phyloP scores from a whole-genome alignment of 2,329 filamentous ascomycete species.

The Aspergillus jensenii region DNA sequence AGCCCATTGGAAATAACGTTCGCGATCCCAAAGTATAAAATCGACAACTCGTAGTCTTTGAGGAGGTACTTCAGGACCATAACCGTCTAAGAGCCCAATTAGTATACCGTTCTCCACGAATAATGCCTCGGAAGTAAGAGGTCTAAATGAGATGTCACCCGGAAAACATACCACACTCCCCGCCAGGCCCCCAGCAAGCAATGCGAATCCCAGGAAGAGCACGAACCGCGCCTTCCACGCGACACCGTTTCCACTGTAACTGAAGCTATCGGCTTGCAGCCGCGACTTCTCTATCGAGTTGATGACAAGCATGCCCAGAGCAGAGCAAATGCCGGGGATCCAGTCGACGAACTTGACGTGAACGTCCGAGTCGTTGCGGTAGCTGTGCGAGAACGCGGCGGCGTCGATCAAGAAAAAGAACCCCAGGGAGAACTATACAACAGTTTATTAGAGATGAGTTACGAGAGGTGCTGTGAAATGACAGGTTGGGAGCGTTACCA shows the following conservation, averaged over 20 bases:
- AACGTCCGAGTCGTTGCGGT: slow-evolving; percentile 60
- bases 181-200: slow-evolving; percentile 67
- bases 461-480: neutral
- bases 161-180: slow-evolving; percentile 57
- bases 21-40: slow-evolving; percentile 66
- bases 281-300: slow-evolving; percentile 70
- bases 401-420: slow-evolving; percentile 71
- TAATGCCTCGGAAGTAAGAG: neutral
- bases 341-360: slow-evolving; percentile 71
- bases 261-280: slow-evolving; percentile 63
- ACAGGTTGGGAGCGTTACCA: slow-evolving; percentile 50
- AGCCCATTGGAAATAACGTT: slow-evolving; percentile 65
- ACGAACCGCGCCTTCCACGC: slow-evolving; percentile 71
- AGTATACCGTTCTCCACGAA: slow-evolving; percentile 10
- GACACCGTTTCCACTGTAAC: slow-evolving; percentile 64
- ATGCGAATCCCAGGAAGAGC: slow-evolving; percentile 67
- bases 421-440: slow-evolving; percentile 62
- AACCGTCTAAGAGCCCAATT: slow-evolving; percentile 49
- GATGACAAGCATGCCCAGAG: slow-evolving; percentile 70
- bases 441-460: neutral
- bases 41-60: slow-evolving; percentile 58
- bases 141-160: neutral
- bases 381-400: slow-evolving; percentile 62
- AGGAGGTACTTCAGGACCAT: slow-evolving; percentile 69
- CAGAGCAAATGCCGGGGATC: slow-evolving; percentile 69